These are phyloP conservation scores for Penicillium taxi DNA, from an alignment of 495 filamentous ascomycete species.

Conservation along the genomic window DNA sequence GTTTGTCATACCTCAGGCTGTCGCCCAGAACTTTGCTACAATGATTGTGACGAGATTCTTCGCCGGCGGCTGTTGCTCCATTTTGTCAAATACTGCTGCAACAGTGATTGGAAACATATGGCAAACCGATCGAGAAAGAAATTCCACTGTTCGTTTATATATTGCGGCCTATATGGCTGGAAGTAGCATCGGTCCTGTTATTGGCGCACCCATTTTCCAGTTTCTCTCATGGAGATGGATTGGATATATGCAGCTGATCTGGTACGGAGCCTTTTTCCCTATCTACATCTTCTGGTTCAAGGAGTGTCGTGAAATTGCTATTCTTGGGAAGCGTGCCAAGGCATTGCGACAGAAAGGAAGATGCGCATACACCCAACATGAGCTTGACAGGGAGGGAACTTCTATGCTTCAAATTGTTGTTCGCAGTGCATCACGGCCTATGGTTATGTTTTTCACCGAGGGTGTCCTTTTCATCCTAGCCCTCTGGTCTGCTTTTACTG, in stretches of 20 bases:
- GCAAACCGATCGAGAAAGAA: slow-evolving; percentile 29
- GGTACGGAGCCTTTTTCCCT: slow-evolving; percentile 33
- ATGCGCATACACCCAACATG: slow-evolving; percentile 28
- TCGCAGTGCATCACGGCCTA: slow-evolving; percentile 30
- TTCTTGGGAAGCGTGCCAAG: slow-evolving; percentile 30
- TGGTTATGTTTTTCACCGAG: slow-evolving; percentile 44
- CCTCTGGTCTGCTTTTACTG: slow-evolving; percentile 44
- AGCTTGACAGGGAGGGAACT: slow-evolving; percentile 24
- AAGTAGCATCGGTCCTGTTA: slow-evolving; percentile 40
- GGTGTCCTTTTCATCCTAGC: slow-evolving; percentile 44
- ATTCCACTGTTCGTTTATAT: slow-evolving; percentile 41
- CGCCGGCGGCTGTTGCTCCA: slow-evolving; percentile 37
- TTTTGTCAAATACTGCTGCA: slow-evolving; percentile 39
- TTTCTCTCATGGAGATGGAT: slow-evolving; percentile 43
- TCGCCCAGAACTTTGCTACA: slow-evolving; percentile 44
- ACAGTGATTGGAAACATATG: slow-evolving; percentile 45
- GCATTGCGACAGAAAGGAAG: slow-evolving; percentile 21
- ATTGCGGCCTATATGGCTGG: slow-evolving; percentile 36
- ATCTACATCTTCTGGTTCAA: slow-evolving; percentile 31
- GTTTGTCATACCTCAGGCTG: slow-evolving; percentile 40
- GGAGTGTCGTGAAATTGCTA: slow-evolving; percentile 37
- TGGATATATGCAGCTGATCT: slow-evolving; percentile 41
- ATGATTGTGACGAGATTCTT: slow-evolving; percentile 42
- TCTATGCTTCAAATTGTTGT: slow-evolving; percentile 16
- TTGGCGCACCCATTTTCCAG: slow-evolving; percentile 36